phyloP scores from a whole-genome alignment of 495 filamentous ascomycete genomes.

The Penicillium crystallinum region DNA sequence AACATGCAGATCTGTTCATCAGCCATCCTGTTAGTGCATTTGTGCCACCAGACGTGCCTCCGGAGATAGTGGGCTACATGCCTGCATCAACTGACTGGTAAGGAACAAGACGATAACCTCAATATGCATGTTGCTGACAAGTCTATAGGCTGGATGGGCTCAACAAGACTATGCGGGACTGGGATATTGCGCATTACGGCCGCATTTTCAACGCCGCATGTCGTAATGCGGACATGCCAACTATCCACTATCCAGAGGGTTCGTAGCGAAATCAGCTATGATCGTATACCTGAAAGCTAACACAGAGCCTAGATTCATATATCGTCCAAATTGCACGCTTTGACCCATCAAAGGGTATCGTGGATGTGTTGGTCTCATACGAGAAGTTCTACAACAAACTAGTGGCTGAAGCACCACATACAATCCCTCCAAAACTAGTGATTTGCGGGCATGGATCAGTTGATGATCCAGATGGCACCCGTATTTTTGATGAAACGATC shows the following conservation, averaged over 20 bases:
- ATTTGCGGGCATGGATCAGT: constrained; percentile 78
- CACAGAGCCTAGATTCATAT: constrained; percentile 51
- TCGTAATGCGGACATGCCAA: constrained; percentile 48
- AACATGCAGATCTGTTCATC: constrained; percentile 73
- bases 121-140: constrained; percentile 16
- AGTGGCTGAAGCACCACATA: constrained; percentile 33
- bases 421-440: constrained; percentile 64
- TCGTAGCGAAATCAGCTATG: neutral
- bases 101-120: neutral
- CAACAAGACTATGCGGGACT: constrained; percentile 72
- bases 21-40: constrained; percentile 77
- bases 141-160: constrained; percentile 67
- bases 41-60: constrained; percentile 64
- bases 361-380: constrained; percentile 73
- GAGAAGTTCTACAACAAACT: constrained; percentile 64
- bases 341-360: constrained; percentile 82
- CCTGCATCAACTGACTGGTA: constrained; percentile 82
- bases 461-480: constrained; percentile 75
- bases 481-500: constrained; percentile 69
- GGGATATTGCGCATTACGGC: constrained; percentile 72
- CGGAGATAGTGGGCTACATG: constrained; percentile 66
- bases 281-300: neutral
- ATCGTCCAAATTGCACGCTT: constrained; percentile 82
- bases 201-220: constrained; percentile 67
- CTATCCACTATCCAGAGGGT: constrained; percentile 64